Evolutionary conservation across 352 stramenopile genomes (phyloP), one percentile per base, ranked within the genome.

Genomic region (Globisporangium spiculum): DNA sequence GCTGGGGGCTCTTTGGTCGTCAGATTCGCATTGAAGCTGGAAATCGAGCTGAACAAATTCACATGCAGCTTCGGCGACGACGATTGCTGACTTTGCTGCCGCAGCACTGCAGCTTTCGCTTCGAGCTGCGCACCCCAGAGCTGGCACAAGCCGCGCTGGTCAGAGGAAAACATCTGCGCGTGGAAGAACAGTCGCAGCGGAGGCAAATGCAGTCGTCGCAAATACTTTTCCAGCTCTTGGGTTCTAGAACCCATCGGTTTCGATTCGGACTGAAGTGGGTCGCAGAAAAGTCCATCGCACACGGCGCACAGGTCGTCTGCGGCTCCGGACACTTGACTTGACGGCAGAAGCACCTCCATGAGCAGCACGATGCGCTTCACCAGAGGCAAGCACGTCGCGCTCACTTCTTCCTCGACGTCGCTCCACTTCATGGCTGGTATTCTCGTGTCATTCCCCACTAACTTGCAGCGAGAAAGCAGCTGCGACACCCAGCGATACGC

Each of bases 61-160:
- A 46, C 24, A 26, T 30, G 1, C 61, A 32, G 10, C 34, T 64
- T 64, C 14, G 20, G n/a, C 14, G 30, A 20, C 41, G 36, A 9
- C 20, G 14, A 44, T 26, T 50, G n/a, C 9, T 65, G 32, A 9
- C 30, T 26, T 67, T 81, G 77, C 48, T 81, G 71, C 2, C 79
- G 76, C 61, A 75, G 71, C 66, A 93, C 83, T 0, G 86, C 86
- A n/a, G 83, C 81, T 60, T 86, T 87, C 18, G 83, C 78, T 68
- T 93, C 83, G 24, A 92, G 74, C 57, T 93, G 83, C 22, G 86
- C 86, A 1, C 73, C 79, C 86, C 86, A 93, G 22, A 92, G 72
- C 63, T 93, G 73, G n/a, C 83, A 92, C 24, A 93, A 68, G 1
- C 72, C 69, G 22, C 86, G 81, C 54, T 93, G 86, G 27, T 74